Conservation (phyloP, 352 stramenopile species). For the Phytophthora colocasiae region DNA sequence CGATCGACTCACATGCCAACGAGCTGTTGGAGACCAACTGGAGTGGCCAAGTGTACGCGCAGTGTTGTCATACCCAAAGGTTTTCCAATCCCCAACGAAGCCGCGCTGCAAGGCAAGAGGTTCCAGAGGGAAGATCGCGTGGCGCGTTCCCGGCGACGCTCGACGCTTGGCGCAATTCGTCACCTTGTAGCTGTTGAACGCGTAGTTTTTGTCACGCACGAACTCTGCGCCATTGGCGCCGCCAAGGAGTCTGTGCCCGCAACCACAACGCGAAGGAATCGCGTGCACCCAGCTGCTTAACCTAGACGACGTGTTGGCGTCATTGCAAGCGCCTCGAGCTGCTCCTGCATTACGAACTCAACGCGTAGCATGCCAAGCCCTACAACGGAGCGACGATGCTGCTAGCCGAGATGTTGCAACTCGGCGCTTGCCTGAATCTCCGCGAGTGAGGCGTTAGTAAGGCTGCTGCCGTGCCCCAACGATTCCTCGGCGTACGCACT, state of each 20-base stretch:
- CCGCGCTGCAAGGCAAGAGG: neutral
- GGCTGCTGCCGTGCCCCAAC: constrained; percentile 19
- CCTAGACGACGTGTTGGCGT: constrained; percentile 1
- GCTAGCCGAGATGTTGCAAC: constrained; percentile 3
- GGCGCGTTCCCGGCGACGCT: constrained; percentile 8
- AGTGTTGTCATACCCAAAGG: constrained; percentile 17
- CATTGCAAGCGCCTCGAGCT: neutral
- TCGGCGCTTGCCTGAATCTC: constrained; percentile 2
- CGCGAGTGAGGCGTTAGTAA: constrained; percentile 25
- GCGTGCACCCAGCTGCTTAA: constrained; percentile 14
- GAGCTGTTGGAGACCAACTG: constrained; percentile 8
- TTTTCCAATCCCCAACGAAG: constrained; percentile 25
- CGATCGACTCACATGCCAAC: neutral
- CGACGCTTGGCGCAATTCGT: constrained; percentile 14
- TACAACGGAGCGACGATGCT: constrained; percentile 20
- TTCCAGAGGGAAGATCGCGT: neutral
- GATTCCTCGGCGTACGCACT: constrained; percentile 9
- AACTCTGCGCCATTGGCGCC: no score
- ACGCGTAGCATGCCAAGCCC: constrained; percentile 17
- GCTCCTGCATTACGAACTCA: constrained; percentile 1
- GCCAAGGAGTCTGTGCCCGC: constrained; percentile 3
- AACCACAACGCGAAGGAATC: constrained; percentile 31
- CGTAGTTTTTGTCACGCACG: constrained; percentile 21
- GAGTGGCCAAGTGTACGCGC: neutral
- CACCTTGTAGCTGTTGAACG: constrained; percentile 13